Percentiles rank a stretch among this genome's conserved stretches.
Conservation (phyloP, 2,329 filamentous ascomycete genomes). For the Fusarium burgessii region DNA sequence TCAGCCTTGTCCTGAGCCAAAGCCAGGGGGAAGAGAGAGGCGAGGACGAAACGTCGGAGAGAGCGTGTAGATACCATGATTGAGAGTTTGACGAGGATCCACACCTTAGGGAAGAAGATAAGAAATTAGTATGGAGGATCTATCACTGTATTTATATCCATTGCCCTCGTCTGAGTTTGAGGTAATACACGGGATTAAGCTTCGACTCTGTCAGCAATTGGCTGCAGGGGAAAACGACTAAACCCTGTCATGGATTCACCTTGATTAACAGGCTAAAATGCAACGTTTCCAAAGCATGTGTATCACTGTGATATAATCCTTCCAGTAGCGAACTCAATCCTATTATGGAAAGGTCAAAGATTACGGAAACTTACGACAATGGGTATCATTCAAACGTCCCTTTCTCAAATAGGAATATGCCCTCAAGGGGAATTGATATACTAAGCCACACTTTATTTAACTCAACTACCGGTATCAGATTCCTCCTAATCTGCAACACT, state of each 20-base stretch:
- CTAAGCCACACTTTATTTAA: conserved; percentile 13
- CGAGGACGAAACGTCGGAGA: conserved; percentile 11
- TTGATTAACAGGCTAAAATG: not conserved
- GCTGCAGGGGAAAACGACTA: not conserved
- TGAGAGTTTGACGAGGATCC: not conserved
- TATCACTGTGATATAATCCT: not conserved
- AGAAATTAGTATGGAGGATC: not conserved
- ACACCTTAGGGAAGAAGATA: not conserved
- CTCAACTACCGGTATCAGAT: conserved; percentile 1
- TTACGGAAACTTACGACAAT: not conserved
- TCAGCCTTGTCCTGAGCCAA: conserved; percentile 21
- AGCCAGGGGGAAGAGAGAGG: conserved; percentile 4
- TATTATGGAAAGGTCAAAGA: not conserved
- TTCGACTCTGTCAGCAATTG: not conserved
- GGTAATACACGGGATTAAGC: not conserved
- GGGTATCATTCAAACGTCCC: not conserved
- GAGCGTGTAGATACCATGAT: conserved; percentile 10
- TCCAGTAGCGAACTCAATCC: not conserved
- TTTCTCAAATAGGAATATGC: not conserved
- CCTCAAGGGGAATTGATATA: not conserved
- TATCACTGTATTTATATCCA: conserved; percentile 5
- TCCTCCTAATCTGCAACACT: not conserved
- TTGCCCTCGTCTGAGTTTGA: not conserved
- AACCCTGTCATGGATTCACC: not conserved
- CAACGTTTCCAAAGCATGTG: not conserved